These are phyloP conservation scores for Backusella australiensis DNA, from an alignment of 192 early-diverging fungal genomes.

Conservation along the genomic window DNA sequence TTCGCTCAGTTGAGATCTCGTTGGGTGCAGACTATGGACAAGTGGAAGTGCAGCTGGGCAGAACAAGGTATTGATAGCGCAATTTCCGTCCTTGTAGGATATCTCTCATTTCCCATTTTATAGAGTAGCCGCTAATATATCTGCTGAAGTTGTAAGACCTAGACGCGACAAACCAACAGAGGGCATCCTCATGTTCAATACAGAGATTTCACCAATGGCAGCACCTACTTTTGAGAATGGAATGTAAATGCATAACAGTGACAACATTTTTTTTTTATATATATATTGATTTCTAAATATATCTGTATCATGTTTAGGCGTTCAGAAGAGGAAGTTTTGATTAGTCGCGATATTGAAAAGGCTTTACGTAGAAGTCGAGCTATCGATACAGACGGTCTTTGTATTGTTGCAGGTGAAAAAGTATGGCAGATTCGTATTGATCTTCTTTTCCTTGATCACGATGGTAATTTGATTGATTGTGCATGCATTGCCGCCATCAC, in stretches of 20 bases:
- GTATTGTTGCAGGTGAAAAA: slow-evolving; percentile 94
- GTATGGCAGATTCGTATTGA: slow-evolving; percentile 93
- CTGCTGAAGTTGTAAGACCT: slow-evolving; percentile 69
- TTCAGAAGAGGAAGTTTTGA: slow-evolving; percentile 81
- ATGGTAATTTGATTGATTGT: slow-evolving; percentile 92
- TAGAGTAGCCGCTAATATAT: slow-evolving; percentile 67
- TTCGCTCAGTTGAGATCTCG: slow-evolving; percentile 62
- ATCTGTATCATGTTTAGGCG: slow-evolving; percentile 37
- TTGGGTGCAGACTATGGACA: slow-evolving; percentile 72
- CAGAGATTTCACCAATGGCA: slow-evolving; percentile 88
- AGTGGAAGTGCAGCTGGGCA: slow-evolving; percentile 78
- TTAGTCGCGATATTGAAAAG: slow-evolving; percentile 87
- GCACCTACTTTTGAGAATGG: slow-evolving; percentile 68
- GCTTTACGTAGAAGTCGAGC: slow-evolving; percentile 79
- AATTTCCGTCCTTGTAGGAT: too few species aligned
- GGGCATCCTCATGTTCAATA: slow-evolving; percentile 82
- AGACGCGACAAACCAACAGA: slow-evolving; percentile 80
- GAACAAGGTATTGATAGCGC: slow-evolving; percentile 57
- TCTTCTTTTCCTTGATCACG: slow-evolving; percentile 89
- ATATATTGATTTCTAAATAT: not conserved
- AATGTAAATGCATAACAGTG: slow-evolving; percentile 40
- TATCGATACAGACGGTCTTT: slow-evolving; percentile 95
- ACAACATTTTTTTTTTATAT: not conserved
- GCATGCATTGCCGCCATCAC: slow-evolving; percentile 89
- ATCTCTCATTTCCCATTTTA: not conserved